Evolutionary conservation across 441 rosid species (phyloP).

Genomic region (Monsonia emarginata): DNA sequence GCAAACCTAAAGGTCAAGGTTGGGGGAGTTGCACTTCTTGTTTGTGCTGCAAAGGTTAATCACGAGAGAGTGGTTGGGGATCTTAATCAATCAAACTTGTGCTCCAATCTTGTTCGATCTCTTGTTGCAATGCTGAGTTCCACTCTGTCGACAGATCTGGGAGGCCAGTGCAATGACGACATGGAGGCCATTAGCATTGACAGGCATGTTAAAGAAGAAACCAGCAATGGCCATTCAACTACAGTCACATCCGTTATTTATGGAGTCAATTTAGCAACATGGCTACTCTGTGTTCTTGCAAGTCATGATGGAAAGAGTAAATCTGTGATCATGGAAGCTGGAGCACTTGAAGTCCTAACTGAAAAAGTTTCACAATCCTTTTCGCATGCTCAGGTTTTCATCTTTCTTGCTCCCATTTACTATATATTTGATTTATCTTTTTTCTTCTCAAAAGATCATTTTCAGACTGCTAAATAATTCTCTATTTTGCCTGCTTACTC

Average conservation of each 20-base stretch:
- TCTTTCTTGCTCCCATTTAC: slow-evolving; percentile 3
- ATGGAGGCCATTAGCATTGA: slow-evolving; percentile 52
- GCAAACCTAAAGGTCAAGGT: slow-evolving; percentile 59
- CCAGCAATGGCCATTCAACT: slow-evolving; percentile 38
- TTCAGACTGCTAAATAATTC: background rate
- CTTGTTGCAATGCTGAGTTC: slow-evolving; percentile 64
- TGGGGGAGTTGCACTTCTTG: slow-evolving; percentile 91
- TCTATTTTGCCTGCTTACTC: background rate
- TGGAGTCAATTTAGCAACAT: slow-evolving; percentile 73
- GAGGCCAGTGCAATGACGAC: slow-evolving; percentile 38
- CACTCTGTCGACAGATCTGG: slow-evolving; percentile 35
- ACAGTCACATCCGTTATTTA: slow-evolving; percentile 42
- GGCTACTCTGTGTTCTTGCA: slow-evolving; percentile 93
- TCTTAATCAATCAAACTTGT: slow-evolving; percentile 66
- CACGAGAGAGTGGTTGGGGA: slow-evolving; percentile 76
- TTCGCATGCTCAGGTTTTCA: slow-evolving; percentile 66
- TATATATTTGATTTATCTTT: background rate
- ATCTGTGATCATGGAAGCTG: slow-evolving; percentile 82
- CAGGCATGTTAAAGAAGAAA: slow-evolving; percentile 51
- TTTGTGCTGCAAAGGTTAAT: slow-evolving; percentile 87
- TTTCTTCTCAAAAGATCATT: background rate
- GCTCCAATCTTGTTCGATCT: slow-evolving; percentile 58
- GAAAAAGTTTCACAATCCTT: slow-evolving; percentile 57
- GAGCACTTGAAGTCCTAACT: slow-evolving; percentile 77
- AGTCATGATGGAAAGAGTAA: slow-evolving; percentile 78